phyloP scores from a whole-genome alignment of 164 flowering plant genomes.

The Tetrastigma voinierianum region DNA sequence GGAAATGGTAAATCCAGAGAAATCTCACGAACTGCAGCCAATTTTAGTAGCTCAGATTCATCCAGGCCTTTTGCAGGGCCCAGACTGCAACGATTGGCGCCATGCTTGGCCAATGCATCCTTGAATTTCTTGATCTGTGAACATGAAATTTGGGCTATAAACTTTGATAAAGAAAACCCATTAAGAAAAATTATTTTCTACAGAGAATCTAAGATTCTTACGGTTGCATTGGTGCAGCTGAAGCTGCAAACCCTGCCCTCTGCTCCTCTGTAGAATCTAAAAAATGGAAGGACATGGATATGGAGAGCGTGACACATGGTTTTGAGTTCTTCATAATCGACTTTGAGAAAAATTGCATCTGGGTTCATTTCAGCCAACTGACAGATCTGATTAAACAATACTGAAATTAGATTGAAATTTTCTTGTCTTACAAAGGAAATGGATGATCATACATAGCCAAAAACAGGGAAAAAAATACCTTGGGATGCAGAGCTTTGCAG shows the following conservation, averaged over 20 bases:
- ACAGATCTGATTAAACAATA: conserved; percentile 45
- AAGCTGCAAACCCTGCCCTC: conserved; percentile 69
- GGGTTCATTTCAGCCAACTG: conserved; percentile 69
- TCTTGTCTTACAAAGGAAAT: not conserved
- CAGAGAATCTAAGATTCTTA: conserved; percentile 24
- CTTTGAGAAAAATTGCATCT: conserved; percentile 54
- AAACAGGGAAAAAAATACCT: conserved; percentile 37
- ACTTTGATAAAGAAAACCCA: no score
- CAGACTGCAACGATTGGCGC: conserved; percentile 42
- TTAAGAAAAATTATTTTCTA: no score
- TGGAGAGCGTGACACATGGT: conserved; percentile 58
- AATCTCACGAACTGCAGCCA: conserved; percentile 47
- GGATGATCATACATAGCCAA: not conserved
- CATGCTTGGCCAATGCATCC: conserved; percentile 73
- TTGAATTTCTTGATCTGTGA: conserved; percentile 78
- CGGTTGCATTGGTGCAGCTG: conserved; percentile 82
- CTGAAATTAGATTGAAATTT: not conserved
- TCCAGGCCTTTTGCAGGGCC: conserved; percentile 82
- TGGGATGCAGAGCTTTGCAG: conserved; percentile 90
- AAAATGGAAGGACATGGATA: conserved; percentile 75
- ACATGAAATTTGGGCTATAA: not conserved
- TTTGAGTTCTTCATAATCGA: conserved; percentile 64
- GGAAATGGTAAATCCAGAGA: conserved; percentile 23
- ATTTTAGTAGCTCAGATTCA: conserved; percentile 53
- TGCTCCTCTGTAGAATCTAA: conserved; percentile 67